Conservation (phyloP, 164 flowering plant genomes). For the Platanus orientalis region DNA sequence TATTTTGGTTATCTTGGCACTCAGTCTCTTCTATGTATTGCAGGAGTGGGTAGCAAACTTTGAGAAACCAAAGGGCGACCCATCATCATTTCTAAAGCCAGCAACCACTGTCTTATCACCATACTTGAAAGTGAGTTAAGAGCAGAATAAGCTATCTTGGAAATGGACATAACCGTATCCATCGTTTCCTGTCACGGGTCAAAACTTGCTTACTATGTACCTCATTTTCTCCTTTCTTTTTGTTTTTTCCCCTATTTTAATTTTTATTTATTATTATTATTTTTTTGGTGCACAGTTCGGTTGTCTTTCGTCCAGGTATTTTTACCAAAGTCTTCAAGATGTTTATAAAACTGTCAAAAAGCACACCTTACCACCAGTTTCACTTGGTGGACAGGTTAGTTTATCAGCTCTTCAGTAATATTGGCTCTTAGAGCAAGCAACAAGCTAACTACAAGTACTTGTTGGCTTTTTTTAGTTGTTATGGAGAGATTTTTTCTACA, state of each 20-base stretch:
- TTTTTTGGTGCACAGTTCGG: constrained; percentile 57
- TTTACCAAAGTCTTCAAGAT: constrained; percentile 68
- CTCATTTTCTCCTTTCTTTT: neutral
- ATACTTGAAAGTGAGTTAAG: constrained; percentile 77
- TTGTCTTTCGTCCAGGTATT: constrained; percentile 87
- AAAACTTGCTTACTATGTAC: neutral
- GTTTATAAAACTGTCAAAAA: constrained; percentile 49
- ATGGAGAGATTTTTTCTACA: constrained; percentile 96
- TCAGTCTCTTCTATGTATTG: constrained; percentile 14
- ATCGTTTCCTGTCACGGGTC: neutral
- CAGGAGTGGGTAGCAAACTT: constrained; percentile 93
- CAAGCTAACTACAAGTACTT: constrained; percentile 9
- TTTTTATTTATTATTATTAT: neutral
- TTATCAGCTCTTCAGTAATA: constrained; percentile 1
- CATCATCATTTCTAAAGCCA: constrained; percentile 80
- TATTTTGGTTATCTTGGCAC: neutral
- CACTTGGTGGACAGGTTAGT: constrained; percentile 89
- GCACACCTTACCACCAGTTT: constrained; percentile 90
- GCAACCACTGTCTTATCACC: constrained; percentile 95
- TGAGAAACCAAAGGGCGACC: constrained; percentile 96
- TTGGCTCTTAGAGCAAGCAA: constrained; percentile 1
- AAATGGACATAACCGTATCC: neutral
- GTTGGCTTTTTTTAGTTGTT: constrained; percentile 48
- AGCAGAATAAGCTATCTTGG: neutral
- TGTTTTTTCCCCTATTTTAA: neutral